Conservation (phyloP, 768 basidiomycete species). For the Boletellus sp. region DNA sequence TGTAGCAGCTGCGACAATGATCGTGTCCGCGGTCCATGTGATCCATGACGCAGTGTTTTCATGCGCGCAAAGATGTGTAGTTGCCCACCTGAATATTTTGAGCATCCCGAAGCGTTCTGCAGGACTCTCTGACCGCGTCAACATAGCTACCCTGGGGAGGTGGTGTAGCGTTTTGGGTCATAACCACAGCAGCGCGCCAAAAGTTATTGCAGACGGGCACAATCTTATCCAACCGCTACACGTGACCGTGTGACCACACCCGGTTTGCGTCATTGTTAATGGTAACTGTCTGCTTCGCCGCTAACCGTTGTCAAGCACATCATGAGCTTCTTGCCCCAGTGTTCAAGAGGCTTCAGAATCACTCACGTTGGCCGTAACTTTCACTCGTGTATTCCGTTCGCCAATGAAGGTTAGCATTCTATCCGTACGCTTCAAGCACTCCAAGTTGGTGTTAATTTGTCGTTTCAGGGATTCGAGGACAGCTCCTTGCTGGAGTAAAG, state of each 20-base stretch:
- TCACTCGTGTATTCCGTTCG: conserved; percentile 10
- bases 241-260: conserved; percentile 15
- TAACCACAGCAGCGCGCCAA: too few relatives aligned
- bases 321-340: conserved; percentile 17
- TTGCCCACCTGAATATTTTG: conserved; percentile 51
- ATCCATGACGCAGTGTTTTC: conserved; percentile 2
- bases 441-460: not conserved
- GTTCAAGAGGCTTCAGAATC: conserved; percentile 10
- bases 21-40: not conserved
- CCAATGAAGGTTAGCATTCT: conserved; percentile 21
- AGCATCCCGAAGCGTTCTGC: conserved; percentile 42
- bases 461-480: conserved; percentile 49
- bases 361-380: conserved; percentile 2
- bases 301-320: not conserved
- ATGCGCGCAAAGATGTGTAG: not conserved
- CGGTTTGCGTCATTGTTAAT: too few relatives aligned
- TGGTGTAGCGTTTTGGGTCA: conserved; percentile 28
- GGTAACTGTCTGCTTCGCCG: not conserved
- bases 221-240: conserved; percentile 10
- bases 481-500: conserved; percentile 54
- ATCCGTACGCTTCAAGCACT: not conserved
- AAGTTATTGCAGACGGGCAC: too few relatives aligned
- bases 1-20: not conserved
- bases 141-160: conserved; percentile 47
- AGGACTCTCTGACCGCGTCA: conserved; percentile 51